These are phyloP conservation scores for Boletus rex-veris DNA, from an alignment of 768 basidiomycete species.

Conservation along the genomic window DNA sequence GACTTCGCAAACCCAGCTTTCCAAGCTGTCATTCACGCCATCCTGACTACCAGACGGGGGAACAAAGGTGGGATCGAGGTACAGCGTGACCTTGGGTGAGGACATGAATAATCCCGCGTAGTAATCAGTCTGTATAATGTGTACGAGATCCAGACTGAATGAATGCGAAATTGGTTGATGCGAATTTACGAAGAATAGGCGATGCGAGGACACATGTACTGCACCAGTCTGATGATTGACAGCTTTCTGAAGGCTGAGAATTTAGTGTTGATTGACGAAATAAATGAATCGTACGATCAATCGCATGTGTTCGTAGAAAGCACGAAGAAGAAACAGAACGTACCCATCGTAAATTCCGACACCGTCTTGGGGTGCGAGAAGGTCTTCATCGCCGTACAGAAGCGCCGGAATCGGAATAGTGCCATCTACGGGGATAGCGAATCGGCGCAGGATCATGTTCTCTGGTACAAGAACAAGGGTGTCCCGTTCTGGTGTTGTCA, in stretches of 20 bases:
- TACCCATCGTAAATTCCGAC: constrained; percentile 95
- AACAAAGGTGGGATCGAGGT: constrained; percentile 42
- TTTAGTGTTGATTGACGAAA: constrained; percentile 32
- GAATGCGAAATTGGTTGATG: constrained; percentile 51
- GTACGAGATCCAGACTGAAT: constrained; percentile 62
- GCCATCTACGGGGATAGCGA: constrained; percentile 60
- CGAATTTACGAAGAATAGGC: constrained; percentile 76
- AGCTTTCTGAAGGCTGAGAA: constrained; percentile 72
- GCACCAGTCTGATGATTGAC: constrained; percentile 74
- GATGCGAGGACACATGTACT: constrained; percentile 73
- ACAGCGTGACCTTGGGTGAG: constrained; percentile 82
- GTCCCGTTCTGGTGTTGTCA: constrained; percentile 1
- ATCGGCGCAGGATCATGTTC: constrained; percentile 53
- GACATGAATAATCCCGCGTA: constrained; percentile 90
- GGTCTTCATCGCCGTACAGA: constrained; percentile 77
- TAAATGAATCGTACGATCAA: constrained; percentile 13
- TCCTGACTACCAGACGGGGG: constrained; percentile 27
- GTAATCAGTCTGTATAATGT: constrained; percentile 74
- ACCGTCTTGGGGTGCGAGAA: constrained; percentile 66
- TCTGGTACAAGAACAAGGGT: neutral
- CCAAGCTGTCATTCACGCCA: constrained; percentile 35
- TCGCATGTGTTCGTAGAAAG: constrained; percentile 17
- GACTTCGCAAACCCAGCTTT: constrained; percentile 84
- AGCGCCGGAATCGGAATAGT: constrained; percentile 75
- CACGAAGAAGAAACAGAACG: constrained; percentile 25